Conservation (phyloP, 805 yeast species). For the Candida jianshihensis region DNA sequence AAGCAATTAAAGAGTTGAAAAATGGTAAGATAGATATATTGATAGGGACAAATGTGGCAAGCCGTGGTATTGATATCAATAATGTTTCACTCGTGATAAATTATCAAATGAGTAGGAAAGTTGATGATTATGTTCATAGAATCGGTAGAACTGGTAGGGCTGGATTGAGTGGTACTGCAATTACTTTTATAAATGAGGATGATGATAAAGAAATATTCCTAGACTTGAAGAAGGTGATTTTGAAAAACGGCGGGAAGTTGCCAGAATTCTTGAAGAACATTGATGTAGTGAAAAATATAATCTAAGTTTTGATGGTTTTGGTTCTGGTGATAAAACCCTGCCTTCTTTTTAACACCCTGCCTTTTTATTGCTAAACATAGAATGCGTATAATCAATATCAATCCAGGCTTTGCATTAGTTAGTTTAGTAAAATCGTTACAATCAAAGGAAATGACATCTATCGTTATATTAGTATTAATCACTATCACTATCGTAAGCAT, state of each 20-base stretch:
- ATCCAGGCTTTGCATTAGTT: too few species aligned
- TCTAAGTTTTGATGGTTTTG: too few species aligned
- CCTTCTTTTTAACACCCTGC: too few species aligned
- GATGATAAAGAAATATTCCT: constrained; percentile 41
- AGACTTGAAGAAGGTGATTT: constrained; percentile 17
- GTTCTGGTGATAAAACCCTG: too few species aligned
- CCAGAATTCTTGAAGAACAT: constrained; percentile 17
- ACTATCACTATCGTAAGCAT: constrained; percentile 4
- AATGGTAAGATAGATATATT: constrained; percentile 50
- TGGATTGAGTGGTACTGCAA: constrained; percentile 70
- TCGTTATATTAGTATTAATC: too few species aligned
- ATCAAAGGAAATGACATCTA: too few species aligned
- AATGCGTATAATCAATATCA: too few species aligned
- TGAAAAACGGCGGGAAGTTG: constrained; percentile 15
- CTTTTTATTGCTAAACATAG: too few species aligned
- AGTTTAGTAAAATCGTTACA: too few species aligned
- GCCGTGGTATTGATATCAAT: constrained; percentile 92
- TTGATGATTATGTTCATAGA: constrained; percentile 86
- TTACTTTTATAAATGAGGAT: constrained; percentile 71
- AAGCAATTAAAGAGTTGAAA: constrained; percentile 56
- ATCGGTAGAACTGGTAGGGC: constrained; percentile 98
- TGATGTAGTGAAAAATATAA: background rate
- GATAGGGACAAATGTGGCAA: constrained; percentile 93
- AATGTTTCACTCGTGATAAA: constrained; percentile 81
- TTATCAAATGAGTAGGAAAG: constrained; percentile 69